Conservation (phyloP, 2,329 filamentous ascomycete genomes). For the Fusarium sp. region DNA sequence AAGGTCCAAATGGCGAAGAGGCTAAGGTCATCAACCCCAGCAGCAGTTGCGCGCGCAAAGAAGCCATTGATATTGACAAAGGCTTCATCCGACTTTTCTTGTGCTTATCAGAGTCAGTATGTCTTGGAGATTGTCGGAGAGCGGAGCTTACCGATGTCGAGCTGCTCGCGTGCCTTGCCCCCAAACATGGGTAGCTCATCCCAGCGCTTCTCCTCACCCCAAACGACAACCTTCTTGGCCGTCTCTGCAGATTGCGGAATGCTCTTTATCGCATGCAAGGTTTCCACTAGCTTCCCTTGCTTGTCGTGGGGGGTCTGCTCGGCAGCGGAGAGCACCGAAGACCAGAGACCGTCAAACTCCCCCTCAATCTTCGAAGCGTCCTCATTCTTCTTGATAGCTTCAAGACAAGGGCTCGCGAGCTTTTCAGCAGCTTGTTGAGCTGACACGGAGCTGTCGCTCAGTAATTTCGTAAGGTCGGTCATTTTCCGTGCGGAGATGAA, state of each 20-base stretch:
- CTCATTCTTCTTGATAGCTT: constrained; percentile 13
- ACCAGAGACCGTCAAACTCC: constrained; percentile 23
- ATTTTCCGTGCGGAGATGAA: constrained; percentile 5
- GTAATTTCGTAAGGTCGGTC: constrained; percentile 6
- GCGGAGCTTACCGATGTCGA: constrained; percentile 20
- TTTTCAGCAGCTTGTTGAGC: constrained; percentile 17
- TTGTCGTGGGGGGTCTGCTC: constrained; percentile 31
- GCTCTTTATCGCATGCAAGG: constrained; percentile 28
- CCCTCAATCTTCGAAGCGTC: constrained; percentile 15
- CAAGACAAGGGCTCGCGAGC: constrained; percentile 8
- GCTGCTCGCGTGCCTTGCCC: constrained; percentile 13
- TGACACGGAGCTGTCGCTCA: constrained; percentile 10
- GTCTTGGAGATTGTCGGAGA: rapidly evolving
- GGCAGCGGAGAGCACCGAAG: constrained; percentile 21
- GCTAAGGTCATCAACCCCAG: constrained; percentile 14
- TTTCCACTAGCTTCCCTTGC: constrained; percentile 33
- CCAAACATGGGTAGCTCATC: constrained; percentile 31
- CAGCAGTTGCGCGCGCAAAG: constrained; percentile 23
- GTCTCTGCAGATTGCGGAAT: constrained; percentile 14
- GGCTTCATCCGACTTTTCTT: constrained; percentile 6
- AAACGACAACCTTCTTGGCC: constrained; percentile 22
- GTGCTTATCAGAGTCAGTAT: background rate
- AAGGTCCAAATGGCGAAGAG: constrained; percentile 32
- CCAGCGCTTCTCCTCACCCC: constrained; percentile 28
- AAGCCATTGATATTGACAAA: constrained; percentile 28